Base-by-base conservation (phyloP, 495 filamentous ascomycete genomes). In the Xylaria acuta region DNA sequence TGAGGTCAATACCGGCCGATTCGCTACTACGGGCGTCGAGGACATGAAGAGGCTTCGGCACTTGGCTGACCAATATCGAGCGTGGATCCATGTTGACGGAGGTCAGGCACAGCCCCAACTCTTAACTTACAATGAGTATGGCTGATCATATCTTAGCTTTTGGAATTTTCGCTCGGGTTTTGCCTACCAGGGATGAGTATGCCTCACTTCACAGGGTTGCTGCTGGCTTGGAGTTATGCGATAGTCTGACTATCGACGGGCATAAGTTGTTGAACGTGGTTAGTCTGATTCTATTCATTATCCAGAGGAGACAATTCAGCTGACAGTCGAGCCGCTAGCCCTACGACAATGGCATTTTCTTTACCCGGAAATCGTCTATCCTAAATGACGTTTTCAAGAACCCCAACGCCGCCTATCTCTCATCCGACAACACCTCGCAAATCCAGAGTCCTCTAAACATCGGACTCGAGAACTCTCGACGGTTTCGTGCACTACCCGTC, bases 251-350 rank as follows among this genome's bases (percentile, higher is more conserved):
- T 0, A 91, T 92, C 0, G 95, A 98, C 75, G 93, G 87, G 2
- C 95, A 98, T 79, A 97, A 98, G 77, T 81, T 97, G 7, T 86
- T 98, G n/a, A 98, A 98, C 74, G 94, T 97, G 34, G 88, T 90
- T 80, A 56, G 87, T 85, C 30, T n/a, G 69, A 63, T 64, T 53
- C 3, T 25, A 36, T 18, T 9, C 38, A 40, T 36, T 20, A 32
- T n/a, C 70, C 32, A 20, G 3, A 25, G 36, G 62, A 12, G 22
- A 47, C 18, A 36, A 47, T 27, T 4, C 60, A 43, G 5, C 60
- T 72, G 14, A 72, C 69, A 62, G 64, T 71, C 64, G 25, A 45
- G 0, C 45, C 27, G 5, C 27, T 25, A 91, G 84, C 95, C 95
- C 5, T 98, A 98, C 72, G 95, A 98, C 79, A 94, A 89, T 74